These are phyloP conservation scores for Trichoderma brevicompactum DNA, from an alignment of 2,329 filamentous ascomycete species.

Conservation along the genomic window DNA sequence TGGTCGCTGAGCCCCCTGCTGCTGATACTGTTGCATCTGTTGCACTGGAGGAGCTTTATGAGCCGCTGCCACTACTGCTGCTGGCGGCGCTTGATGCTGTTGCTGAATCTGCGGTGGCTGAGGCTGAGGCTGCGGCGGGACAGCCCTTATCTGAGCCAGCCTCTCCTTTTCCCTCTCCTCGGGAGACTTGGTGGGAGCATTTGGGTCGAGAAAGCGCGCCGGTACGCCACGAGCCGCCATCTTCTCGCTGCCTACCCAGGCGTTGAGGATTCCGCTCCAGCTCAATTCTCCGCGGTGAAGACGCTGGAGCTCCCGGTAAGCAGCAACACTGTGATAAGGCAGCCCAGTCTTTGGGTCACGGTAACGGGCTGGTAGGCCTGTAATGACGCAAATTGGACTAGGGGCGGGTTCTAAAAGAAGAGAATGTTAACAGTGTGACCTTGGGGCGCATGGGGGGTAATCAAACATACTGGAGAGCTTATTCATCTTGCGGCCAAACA, in stretches of 20 bases:
- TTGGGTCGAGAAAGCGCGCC: conserved; percentile 66
- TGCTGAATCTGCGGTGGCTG: conserved; percentile 12
- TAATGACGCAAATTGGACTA: conserved; percentile 75
- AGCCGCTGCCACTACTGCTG: conserved; percentile 21
- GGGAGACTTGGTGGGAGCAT: conserved; percentile 29
- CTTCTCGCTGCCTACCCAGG: conserved; percentile 74
- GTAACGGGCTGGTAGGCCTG: conserved; percentile 78
- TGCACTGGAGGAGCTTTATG: conserved; percentile 13
- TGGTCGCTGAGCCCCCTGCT: conserved; percentile 3
- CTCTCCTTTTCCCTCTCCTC: conserved; percentile 31
- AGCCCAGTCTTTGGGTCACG: conserved; percentile 84
- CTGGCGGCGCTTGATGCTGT: conserved; percentile 9
- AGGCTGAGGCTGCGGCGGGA: not conserved
- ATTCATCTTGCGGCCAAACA: conserved; percentile 63
- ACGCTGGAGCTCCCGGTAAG: conserved; percentile 80
- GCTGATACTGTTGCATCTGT: conserved; percentile 3
- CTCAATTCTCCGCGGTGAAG: conserved; percentile 73
- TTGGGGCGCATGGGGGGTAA: too few relatives aligned
- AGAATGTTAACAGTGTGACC: not conserved
- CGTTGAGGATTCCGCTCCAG: conserved; percentile 81
- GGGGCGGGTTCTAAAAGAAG: conserved; percentile 52
- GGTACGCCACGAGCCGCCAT: conserved; percentile 77
- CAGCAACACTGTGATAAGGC: conserved; percentile 76
- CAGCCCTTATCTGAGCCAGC: conserved; percentile 8
- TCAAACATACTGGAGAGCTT: conserved; percentile 57